Conservation (phyloP, 192 early-diverging fungal genomes). For the Umbelopsis sp. region DNA sequence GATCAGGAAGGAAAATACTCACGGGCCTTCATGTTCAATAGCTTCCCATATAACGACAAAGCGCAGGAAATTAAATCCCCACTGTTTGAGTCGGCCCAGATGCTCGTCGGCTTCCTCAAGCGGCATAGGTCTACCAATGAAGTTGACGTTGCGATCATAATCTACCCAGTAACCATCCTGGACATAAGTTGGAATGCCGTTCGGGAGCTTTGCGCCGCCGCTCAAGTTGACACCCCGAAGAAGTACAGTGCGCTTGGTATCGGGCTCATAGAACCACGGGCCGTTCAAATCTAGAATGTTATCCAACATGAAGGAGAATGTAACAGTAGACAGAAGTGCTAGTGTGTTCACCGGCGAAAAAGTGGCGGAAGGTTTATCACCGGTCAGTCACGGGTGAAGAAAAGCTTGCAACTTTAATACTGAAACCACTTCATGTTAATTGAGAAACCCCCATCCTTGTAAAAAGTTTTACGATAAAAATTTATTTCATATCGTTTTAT, state of each 20-base stretch:
- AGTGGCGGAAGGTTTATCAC: neutral
- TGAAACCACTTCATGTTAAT: no score
- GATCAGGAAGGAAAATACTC: conserved; percentile 24
- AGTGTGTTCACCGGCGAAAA: neutral
- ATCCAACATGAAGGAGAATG: neutral
- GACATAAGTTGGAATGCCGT: conserved; percentile 44
- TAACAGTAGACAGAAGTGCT: neutral
- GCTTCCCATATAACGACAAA: conserved; percentile 81
- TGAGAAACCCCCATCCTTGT: no score
- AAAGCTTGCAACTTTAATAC: neutral
- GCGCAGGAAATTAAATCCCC: conserved; percentile 76
- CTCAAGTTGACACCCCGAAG: conserved; percentile 59
- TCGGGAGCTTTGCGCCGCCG: conserved; percentile 55
- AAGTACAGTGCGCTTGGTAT: conserved; percentile 46
- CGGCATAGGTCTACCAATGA: conserved; percentile 74
- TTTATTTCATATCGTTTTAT: neutral
- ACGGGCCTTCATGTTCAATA: conserved; percentile 64
- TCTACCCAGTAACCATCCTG: conserved; percentile 48
- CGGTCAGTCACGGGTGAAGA: neutral
- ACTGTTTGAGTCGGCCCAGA: conserved; percentile 59
- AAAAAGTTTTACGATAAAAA: no score
- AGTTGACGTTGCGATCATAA: conserved; percentile 58
- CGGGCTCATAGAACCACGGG: conserved; percentile 51
- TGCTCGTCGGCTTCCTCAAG: conserved; percentile 74
- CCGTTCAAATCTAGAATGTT: conserved; percentile 32